A percentile compares a stretch with the other conserved stretches of the same genome.
Evolutionary conservation across 192 early-diverging fungal species (phyloP).

Genomic region (Entomortierella parvispora): DNA sequence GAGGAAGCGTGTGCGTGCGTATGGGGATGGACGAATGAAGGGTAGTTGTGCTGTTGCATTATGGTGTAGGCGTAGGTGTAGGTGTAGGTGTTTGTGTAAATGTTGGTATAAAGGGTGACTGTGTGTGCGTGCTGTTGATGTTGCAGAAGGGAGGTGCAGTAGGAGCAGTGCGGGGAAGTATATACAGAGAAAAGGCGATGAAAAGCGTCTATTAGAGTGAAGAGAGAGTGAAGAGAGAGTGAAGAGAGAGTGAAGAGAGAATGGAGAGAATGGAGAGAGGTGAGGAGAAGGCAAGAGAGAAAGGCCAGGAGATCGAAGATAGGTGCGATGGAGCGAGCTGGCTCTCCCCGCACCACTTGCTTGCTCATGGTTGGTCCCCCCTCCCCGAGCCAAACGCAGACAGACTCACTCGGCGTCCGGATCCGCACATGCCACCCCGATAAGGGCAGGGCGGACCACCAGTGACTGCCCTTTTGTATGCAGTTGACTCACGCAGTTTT

Average conservation of each 20-base stretch:
- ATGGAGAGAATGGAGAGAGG: constrained; percentile 3
- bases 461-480: too few relatives aligned
- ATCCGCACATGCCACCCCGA: neutral
- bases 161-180: neutral
- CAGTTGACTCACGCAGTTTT: too few relatives aligned
- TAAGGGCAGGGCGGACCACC: neutral
- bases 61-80: constrained; percentile 25
- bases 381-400: too few relatives aligned
- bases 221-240: neutral
- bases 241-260: neutral
- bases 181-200: neutral
- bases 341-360: too few relatives aligned
- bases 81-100: constrained; percentile 23
- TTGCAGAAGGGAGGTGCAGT: neutral
- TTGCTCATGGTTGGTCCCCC: too few relatives aligned
- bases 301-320: constrained; percentile 6
- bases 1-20: constrained; percentile 6
- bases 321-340: too few relatives aligned
- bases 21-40: too few relatives aligned
- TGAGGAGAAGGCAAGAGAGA: neutral
- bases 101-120: constrained; percentile 41
- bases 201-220: too few relatives aligned
- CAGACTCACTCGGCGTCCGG: too few relatives aligned
- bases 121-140: neutral
- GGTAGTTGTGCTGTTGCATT: constrained; percentile 9